Evolutionary conservation across 1,284 basidiomycete species (phyloP).

Genomic region (Boletus subluridellus): DNA sequence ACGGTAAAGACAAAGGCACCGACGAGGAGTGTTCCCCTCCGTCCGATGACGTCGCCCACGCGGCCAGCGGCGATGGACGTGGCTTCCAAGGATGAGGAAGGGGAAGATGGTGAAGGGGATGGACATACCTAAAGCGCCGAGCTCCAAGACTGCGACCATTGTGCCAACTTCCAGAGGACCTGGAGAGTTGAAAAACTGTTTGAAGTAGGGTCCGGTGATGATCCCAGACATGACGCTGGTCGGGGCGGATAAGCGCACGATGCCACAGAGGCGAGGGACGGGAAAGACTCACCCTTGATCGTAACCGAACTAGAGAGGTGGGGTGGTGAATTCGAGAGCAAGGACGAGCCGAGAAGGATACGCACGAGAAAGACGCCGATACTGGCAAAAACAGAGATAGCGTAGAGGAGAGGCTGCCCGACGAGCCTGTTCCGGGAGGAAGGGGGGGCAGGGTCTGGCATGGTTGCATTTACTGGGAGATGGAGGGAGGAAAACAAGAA

Average conservation of each 20-base stretch:
- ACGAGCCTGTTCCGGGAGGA: constrained; percentile 56
- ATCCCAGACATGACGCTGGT: constrained; percentile 83
- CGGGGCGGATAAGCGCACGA: constrained; percentile 32
- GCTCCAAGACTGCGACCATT: constrained; percentile 90
- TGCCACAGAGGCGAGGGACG: not conserved
- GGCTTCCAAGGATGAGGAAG: constrained; percentile 44
- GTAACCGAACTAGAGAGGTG: constrained; percentile 71
- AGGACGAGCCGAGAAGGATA: constrained; percentile 12
- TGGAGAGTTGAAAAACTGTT: constrained; percentile 78
- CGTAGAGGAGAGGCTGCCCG: constrained; percentile 78
- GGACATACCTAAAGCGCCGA: constrained; percentile 82
- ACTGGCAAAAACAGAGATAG: constrained; percentile 80
- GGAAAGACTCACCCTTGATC: constrained; percentile 72
- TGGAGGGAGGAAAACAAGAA: constrained; percentile 13
- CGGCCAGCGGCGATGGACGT: constrained; percentile 89
- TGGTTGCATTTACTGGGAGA: constrained; percentile 41
- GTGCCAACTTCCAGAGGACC: constrained; percentile 67
- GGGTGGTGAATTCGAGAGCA: constrained; percentile 12
- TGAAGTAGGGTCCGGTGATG: constrained; percentile 92
- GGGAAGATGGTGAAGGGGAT: not conserved
- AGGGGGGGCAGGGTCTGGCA: constrained; percentile 38
- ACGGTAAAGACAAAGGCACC: constrained; percentile 87
- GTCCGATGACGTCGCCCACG: constrained; percentile 84
- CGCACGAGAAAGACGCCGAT: constrained; percentile 84
- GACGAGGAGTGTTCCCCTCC: constrained; percentile 82